Percentiles rank a stretch among this genome's conserved stretches.
Evolutionary conservation across 139 green algal genomes (phyloP).

Genomic region (Tetraselmis striata): DNA sequence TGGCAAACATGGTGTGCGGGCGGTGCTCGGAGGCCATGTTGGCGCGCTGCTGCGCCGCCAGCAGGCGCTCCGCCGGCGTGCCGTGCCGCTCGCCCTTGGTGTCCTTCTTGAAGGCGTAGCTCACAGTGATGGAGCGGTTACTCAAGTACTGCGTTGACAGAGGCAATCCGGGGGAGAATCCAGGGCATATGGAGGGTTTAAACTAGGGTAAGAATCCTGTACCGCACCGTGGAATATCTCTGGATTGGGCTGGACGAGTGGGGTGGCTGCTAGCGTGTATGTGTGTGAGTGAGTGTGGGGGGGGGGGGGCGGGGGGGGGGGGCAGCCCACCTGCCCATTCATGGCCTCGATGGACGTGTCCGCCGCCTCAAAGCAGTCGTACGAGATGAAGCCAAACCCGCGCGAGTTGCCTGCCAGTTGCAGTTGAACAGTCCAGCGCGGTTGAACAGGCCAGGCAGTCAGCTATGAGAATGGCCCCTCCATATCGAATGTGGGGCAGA

Average conservation of each 20-base stretch:
- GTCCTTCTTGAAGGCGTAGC: slow-evolving; percentile 97
- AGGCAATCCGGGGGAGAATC: too few relatives aligned
- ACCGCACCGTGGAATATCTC: too few relatives aligned
- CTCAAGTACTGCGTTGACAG: slow-evolving; percentile 87
- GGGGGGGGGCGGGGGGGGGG: too few relatives aligned
- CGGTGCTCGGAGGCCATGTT: slow-evolving; percentile 43
- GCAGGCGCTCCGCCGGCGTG: slow-evolving; percentile 82
- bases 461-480: too few relatives aligned
- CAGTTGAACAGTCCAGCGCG: too few relatives aligned
- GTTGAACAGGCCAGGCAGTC: too few relatives aligned
- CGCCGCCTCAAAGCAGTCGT: slow-evolving; percentile 86
- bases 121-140: slow-evolving; percentile 81
- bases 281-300: neutral
- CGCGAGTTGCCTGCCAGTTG: neutral
- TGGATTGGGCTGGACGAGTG: too few relatives aligned
- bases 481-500: too few relatives aligned
- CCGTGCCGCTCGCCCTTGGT: slow-evolving; percentile 93
- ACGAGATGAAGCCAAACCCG: slow-evolving; percentile 95
- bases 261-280: neutral
- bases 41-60: slow-evolving; percentile 73
- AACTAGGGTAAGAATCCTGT: too few relatives aligned
- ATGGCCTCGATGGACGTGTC: slow-evolving; percentile 94
- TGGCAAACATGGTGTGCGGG: slow-evolving; percentile 85
- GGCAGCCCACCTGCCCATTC: slow-evolving; percentile 77
- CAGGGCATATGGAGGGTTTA: too few relatives aligned